phyloP scores from a whole-genome alignment of 345 rosid species.

The Rhodomyrtus tomentosa region DNA sequence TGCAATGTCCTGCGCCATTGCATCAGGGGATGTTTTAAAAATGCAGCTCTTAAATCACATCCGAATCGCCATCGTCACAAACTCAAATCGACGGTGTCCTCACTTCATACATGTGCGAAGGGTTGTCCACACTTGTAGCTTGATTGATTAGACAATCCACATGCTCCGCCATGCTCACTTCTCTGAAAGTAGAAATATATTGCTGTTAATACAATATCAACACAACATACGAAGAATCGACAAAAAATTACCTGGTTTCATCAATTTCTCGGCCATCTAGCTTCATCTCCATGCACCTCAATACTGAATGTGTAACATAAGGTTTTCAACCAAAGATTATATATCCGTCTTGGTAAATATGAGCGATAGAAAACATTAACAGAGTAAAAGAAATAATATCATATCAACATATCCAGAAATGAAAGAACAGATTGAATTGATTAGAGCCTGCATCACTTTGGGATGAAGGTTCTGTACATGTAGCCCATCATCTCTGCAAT shows the following conservation, averaged over 20 bases:
- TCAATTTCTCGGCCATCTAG: conserved; percentile 69
- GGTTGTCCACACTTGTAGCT: conserved; percentile 69
- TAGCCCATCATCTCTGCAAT: not conserved
- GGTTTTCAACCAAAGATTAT: not conserved
- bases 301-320: conserved; percentile 54
- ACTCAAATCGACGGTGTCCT: conserved; percentile 94
- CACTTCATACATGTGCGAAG: conserved; percentile 96
- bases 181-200: conserved; percentile 23
- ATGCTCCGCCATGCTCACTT: conserved; percentile 62
- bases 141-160: conserved; percentile 83
- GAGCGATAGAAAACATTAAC: not conserved
- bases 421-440: too few species aligned
- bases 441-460: conserved; percentile 20
- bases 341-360: not conserved
- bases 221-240: not conserved
- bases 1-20: not conserved
- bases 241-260: conserved; percentile 40
- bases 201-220: not conserved
- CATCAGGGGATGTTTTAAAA: not conserved
- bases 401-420: too few species aligned
- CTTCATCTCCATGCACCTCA: conserved; percentile 65
- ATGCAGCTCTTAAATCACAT: not conserved
- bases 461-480: conserved; percentile 17
- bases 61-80: not conserved
- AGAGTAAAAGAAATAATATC: too few species aligned